phyloP scores from a whole-genome alignment of 768 basidiomycete genomes.

The Collybiopsis luxurians region DNA sequence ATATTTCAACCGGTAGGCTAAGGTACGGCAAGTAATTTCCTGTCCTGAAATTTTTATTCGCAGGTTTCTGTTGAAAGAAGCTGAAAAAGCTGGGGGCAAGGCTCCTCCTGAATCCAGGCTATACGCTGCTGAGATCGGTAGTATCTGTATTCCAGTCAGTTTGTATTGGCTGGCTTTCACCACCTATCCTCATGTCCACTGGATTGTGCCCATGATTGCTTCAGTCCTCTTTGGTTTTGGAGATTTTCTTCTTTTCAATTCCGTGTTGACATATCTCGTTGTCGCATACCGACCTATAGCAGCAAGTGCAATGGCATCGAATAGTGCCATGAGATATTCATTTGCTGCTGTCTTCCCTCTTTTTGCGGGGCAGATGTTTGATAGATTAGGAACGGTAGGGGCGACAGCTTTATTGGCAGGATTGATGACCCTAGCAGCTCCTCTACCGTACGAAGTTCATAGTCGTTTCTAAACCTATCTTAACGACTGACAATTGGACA shows the following conservation, averaged over 20 bases:
- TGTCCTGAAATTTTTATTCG: slow-evolving; percentile 23
- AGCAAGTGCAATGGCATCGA: slow-evolving; percentile 67
- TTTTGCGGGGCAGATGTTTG: slow-evolving; percentile 51
- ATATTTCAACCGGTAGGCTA: slow-evolving; percentile 39
- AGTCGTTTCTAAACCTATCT: too few species aligned
- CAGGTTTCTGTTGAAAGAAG: slow-evolving; percentile 34
- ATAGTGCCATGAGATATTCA: slow-evolving; percentile 57
- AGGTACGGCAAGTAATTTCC: slow-evolving; percentile 18
- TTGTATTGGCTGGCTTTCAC: slow-evolving; percentile 68
- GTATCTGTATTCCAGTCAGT: slow-evolving; percentile 57
- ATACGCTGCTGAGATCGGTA: slow-evolving; percentile 67
- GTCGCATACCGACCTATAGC: slow-evolving; percentile 65
- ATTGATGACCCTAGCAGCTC: slow-evolving; percentile 5
- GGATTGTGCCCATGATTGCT: slow-evolving; percentile 65
- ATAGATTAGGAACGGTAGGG: slow-evolving; percentile 60
- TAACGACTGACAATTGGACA: too few species aligned
- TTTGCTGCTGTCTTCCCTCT: slow-evolving; percentile 63
- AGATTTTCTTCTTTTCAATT: slow-evolving; percentile 66
- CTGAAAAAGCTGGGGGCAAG: slow-evolving; percentile 33
- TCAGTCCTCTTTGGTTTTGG: slow-evolving; percentile 65
- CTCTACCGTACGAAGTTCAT: slow-evolving; percentile 6
- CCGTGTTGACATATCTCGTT: slow-evolving; percentile 70
- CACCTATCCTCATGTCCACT: slow-evolving; percentile 47
- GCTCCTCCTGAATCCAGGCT: slow-evolving; percentile 69
- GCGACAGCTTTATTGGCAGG: slow-evolving; percentile 49